Evolutionary conservation across 495 filamentous ascomycete species (phyloP), one percentile per base, ranked within the genome.

Genomic region (Neurospora pannonica): DNA sequence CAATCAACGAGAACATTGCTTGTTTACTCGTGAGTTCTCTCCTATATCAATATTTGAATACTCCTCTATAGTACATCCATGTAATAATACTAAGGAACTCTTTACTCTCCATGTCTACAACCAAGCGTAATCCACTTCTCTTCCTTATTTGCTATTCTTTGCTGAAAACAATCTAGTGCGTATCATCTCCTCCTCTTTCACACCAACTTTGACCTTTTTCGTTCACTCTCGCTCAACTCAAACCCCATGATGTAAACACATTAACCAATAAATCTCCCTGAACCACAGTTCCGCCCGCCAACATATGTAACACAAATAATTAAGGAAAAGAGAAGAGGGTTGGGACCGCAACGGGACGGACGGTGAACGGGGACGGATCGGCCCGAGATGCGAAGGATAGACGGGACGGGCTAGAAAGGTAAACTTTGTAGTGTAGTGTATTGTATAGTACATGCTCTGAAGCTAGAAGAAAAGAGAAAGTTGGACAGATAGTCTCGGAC

Each of bases 381-480:
- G 46, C 5, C 10, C 21, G 21, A 7, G n/a, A n/a, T n/a, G n/a
- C n/a, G n/a, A n/a, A n/a, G n/a, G n/a, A n/a, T n/a, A n/a, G n/a
- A n/a, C n/a, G n/a, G n/a, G n/a, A n/a, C n/a, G n/a, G n/a, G n/a
- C n/a, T n/a, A n/a, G n/a, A n/a, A n/a, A 34, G 38, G 13, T 38
- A 24, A 40, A 39, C 2, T 28, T 24, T 37, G 42, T 31, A 19
- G 43, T 60, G 31, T 74, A 70, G n/a, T n/a, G n/a, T n/a, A n/a
- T n/a, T n/a, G n/a, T n/a, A n/a, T n/a, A n/a, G n/a, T 74, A 75
- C 24, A 72, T 72, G 54, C 40, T 71, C 72, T 46, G 13, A 28
- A 19, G 28, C 21, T 28, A 46, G 36, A 36, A 70, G 46, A 37
- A 19, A n/a, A n/a, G n/a, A n/a, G n/a, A n/a, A n/a, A n/a, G n/a